These are phyloP conservation scores for Malus fusca DNA, from an alignment of 306 rosid species.

Conservation along the genomic window DNA sequence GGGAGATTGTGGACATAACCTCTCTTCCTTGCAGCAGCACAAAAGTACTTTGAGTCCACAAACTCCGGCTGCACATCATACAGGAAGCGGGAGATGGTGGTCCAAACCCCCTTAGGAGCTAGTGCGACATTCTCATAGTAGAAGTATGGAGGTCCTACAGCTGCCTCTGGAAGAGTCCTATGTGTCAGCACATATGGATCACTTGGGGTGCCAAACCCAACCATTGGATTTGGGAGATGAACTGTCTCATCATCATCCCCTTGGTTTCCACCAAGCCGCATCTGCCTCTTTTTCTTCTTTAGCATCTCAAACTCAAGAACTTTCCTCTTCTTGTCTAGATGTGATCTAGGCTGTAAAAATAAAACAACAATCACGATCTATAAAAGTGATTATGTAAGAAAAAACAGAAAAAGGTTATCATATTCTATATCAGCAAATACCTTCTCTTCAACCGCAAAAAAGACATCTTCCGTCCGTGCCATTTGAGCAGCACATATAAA, in stretches of 20 bases:
- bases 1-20: slow-evolving; percentile 96
- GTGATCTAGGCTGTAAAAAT: slow-evolving; percentile 47
- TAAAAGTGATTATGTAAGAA: background rate
- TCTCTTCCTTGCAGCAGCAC: slow-evolving; percentile 90
- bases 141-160: slow-evolving; percentile 83
- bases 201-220: slow-evolving; percentile 78
- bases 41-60: slow-evolving; percentile 82
- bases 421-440: slow-evolving; percentile 31
- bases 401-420: background rate
- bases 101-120: slow-evolving; percentile 96
- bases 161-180: slow-evolving; percentile 62
- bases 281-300: slow-evolving; percentile 47
- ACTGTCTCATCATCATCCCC: slow-evolving; percentile 66
- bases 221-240: slow-evolving; percentile 80
- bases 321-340: slow-evolving; percentile 42
- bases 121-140: slow-evolving; percentile 95
- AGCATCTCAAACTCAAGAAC: slow-evolving; percentile 37
- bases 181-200: slow-evolving; percentile 25
- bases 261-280: slow-evolving; percentile 29
- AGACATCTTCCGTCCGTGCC: slow-evolving; percentile 57
- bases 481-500: slow-evolving; percentile 75
- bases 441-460: slow-evolving; percentile 50
- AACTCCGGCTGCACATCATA: slow-evolving; percentile 83
- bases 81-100: slow-evolving; percentile 68
- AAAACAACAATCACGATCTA: slow-evolving; percentile 9